Base-by-base conservation (phyloP, 1,139 yeast species). In the Yamadazyma pseudoaaseri region DNA sequence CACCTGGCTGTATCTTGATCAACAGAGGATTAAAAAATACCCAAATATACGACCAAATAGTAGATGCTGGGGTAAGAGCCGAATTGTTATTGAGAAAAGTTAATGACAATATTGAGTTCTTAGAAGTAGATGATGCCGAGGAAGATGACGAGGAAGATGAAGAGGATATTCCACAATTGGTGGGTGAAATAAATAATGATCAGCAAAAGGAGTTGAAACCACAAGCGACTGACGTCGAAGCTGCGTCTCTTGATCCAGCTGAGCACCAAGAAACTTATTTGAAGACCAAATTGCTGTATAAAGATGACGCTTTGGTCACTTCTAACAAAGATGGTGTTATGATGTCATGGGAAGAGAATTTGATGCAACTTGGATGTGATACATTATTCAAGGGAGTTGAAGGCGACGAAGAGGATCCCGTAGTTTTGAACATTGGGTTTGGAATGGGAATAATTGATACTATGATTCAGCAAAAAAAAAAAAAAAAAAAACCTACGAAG, bases 371-470 rank as follows among this genome's bases (percentile, higher is more conserved):
- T 15, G 95, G 95, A 1, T 83, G 95, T 37, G 79, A 82, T 17
- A 64, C 89, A 0, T 55, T 89, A 12, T 79, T 82, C 55, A 62
- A 65, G 34, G 54, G 41, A 1, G 57, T 49, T n/a, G 54, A 52
- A 26, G 62, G 30, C 5, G 32, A 37, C 6, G 36, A 35, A 14
- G 37, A 74, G 24, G 60, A 76, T 8, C n/a, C n/a, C n/a, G 66
- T 64, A 16, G 76, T 90, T 2, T 64, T 90, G 31, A 90, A 90
- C 50, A 86, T 90, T 30, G 97, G 97, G 0, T 90, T 90, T 54
- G 97, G 97, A 2, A 86, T 90, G 96, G 97, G 97, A 2, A 89
- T 90, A 35, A 89, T 90, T 38, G 97, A 90, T 56, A 61, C 76
- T 2, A 78, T 81, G 73, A 82, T 90, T 40, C 86, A 85, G 51